A percentile compares a stretch with the other conserved stretches of the same genome.
These are phyloP conservation scores for Medicago ruthenica DNA, from an alignment of 306 rosid genomes.

Conservation along the genomic window DNA sequence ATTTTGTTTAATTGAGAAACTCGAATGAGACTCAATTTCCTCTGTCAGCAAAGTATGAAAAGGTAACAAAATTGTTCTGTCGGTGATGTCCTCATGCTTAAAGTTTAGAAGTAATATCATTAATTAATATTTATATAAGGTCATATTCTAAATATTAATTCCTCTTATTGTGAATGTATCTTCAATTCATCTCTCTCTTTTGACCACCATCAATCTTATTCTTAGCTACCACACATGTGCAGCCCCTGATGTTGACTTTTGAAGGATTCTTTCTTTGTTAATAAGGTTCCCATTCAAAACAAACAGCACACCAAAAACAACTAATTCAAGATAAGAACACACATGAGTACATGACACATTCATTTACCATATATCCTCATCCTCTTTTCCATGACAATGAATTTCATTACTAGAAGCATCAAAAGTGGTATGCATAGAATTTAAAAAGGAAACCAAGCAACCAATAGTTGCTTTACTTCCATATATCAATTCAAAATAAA, in stretches of 20 bases:
- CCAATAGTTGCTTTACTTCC: slow-evolving; percentile 9
- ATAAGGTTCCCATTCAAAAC: slow-evolving; percentile 40
- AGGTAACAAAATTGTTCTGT: slow-evolving; percentile 29
- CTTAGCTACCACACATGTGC: slow-evolving; percentile 48
- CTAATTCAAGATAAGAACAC: slow-evolving; percentile 20
- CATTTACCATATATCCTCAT: neutral
- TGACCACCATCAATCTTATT: slow-evolving; percentile 39
- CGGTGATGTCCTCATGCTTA: slow-evolving; percentile 16
- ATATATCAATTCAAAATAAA: slow-evolving; percentile 23
- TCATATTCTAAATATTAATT: slow-evolving; percentile 12
- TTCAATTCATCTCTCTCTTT: slow-evolving; percentile 26
- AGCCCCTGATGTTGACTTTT: slow-evolving; percentile 52
- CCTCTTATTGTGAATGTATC: slow-evolving; percentile 17
- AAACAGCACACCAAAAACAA: neutral
- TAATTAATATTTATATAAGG: slow-evolving; percentile 5
- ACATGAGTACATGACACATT: too few species aligned
- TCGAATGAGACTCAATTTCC: slow-evolving; percentile 25
- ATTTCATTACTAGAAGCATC: slow-evolving; percentile 21
- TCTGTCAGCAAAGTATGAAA: slow-evolving; percentile 2
- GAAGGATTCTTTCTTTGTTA: slow-evolving; percentile 34
- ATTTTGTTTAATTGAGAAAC: slow-evolving; percentile 6
- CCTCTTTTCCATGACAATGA: slow-evolving; percentile 27
- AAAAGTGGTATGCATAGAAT: slow-evolving; percentile 28
- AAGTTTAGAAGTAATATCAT: slow-evolving; percentile 1
- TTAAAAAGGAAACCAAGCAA: neutral